phyloP scores from a whole-genome alignment of 2,329 filamentous ascomycete genomes.

The Aspergillus sp. region DNA sequence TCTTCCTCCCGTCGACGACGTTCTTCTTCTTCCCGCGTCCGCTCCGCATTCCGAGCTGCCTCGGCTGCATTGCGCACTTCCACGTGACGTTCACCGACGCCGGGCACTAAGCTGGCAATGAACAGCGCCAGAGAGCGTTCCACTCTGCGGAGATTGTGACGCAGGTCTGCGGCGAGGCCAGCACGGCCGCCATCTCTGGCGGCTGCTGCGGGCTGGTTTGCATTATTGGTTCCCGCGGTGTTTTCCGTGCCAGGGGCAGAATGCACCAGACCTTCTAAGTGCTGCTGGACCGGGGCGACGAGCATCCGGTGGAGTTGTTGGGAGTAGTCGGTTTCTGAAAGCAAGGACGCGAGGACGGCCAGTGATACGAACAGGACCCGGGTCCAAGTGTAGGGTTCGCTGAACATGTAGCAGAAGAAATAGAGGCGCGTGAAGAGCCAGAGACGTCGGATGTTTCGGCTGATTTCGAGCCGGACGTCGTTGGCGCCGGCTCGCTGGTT shows the following conservation, averaged over 20 bases:
- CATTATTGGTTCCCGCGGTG: slow-evolving; percentile 3
- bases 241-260: slow-evolving; percentile 17
- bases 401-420: slow-evolving; percentile 60
- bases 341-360: slow-evolving; percentile 38
- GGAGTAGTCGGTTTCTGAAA: slow-evolving; percentile 43
- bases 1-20: slow-evolving; percentile 22
- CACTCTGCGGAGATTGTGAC: slow-evolving; percentile 41
- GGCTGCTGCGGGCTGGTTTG: slow-evolving; percentile 6
- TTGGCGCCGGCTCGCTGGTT: slow-evolving; percentile 27
- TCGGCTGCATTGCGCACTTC: slow-evolving; percentile 55
- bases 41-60: slow-evolving; percentile 33
- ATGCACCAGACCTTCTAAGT: slow-evolving; percentile 46
- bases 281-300: slow-evolving; percentile 42
- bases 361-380: slow-evolving; percentile 41
- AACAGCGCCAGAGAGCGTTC: slow-evolving; percentile 63
- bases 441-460: slow-evolving; percentile 44
- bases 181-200: slow-evolving; percentile 5
- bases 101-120: slow-evolving; percentile 61
- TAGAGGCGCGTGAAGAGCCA: slow-evolving; percentile 61
- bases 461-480: slow-evolving; percentile 35
- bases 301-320: slow-evolving; percentile 33
- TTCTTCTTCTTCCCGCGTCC: slow-evolving; percentile 28
- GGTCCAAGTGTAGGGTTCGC: slow-evolving; percentile 48
- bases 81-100: slow-evolving; percentile 62
- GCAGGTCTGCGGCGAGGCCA: slow-evolving; percentile 14